These are phyloP conservation scores for Sclerospora graminicola DNA, from an alignment of 352 stramenopile species.

Conservation along the genomic window DNA sequence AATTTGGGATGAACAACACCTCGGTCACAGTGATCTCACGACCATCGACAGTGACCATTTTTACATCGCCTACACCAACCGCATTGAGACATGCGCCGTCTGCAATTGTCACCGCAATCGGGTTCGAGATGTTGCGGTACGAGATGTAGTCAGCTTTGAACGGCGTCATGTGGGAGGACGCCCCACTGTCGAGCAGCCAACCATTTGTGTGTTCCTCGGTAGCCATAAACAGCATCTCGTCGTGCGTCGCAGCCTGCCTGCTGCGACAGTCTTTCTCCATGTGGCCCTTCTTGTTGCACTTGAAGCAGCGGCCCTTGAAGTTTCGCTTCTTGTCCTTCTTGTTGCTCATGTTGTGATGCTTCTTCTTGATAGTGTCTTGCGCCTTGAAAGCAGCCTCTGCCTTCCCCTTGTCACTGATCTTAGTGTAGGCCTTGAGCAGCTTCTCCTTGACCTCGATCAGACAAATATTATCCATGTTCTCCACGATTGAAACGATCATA, in stretches of 20 bases:
- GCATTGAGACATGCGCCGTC: too few species aligned
- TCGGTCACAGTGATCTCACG: too few species aligned
- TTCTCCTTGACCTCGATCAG: constrained; percentile 17
- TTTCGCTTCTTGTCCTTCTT: constrained; percentile 1
- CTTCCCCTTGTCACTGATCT: background rate
- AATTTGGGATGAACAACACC: too few species aligned
- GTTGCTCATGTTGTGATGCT: background rate
- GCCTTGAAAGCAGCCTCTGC: too few species aligned
- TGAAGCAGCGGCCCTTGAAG: background rate
- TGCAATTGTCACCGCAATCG: too few species aligned
- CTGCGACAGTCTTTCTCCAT: background rate
- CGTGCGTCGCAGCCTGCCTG: background rate
- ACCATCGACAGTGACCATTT: too few species aligned
- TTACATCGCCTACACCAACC: too few species aligned
- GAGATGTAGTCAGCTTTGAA: too few species aligned
- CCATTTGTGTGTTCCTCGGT: background rate
- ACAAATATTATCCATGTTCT: constrained; percentile 8
- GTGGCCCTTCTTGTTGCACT: background rate
- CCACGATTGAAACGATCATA: constrained; percentile 7
- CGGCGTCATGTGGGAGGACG: too few species aligned
- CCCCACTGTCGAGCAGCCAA: too few species aligned
- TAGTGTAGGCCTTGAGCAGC: constrained; percentile 11
- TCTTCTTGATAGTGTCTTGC: too few species aligned
- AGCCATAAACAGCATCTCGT: background rate
- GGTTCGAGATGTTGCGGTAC: too few species aligned